Base-by-base conservation (phyloP, 805 yeast species). In the Ogataea henricii region DNA sequence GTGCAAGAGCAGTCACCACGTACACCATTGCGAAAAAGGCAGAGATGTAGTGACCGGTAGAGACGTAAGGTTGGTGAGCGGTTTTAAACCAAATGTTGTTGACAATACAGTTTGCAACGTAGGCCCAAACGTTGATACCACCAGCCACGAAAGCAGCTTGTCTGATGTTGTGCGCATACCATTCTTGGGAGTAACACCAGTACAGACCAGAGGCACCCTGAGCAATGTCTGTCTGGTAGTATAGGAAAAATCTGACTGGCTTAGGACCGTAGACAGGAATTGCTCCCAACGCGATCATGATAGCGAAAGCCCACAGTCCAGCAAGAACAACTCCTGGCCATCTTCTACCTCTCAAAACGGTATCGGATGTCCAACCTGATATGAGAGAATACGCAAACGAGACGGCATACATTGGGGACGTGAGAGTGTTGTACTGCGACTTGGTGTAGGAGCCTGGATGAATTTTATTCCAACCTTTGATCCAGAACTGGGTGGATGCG, bases 41-140 rank as follows among this genome's bases (percentile, higher is more conserved):
- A 7, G 61, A 48, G 14, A 63, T 49, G 27, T 60, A 62, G 49
- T 58, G 57, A 35, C 59, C 59, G 9, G 55, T 53, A 2, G 36
- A 17, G 12, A 55, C 53, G 26, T 45, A 48, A 6, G 59, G 57
- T 21, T 53, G 57, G 5, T 53, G 43, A 2, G 51, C 27, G 2
- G 59, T 53, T 36, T 53, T 48, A 43, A 48, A 55, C 55, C 55
- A 51, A 18, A 53, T 49, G 17, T 48, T 51, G 41, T 53, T 53
- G 39, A 51, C 49, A 43, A 55, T 55, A 41, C 47, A 46, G 43
- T 53, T 51, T 10, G 59, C 57, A 35, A 49, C 45, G 32, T 46
- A 55, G 8, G 52, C 57, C 52, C 54, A 51, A 4, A 51, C 53
- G 41, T 55, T 55, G 23, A 55, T 48, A 42, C 59, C 59, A 35